These are phyloP conservation scores for Mycena venus DNA, from an alignment of 768 basidiomycete genomes.

Conservation along the genomic window DNA sequence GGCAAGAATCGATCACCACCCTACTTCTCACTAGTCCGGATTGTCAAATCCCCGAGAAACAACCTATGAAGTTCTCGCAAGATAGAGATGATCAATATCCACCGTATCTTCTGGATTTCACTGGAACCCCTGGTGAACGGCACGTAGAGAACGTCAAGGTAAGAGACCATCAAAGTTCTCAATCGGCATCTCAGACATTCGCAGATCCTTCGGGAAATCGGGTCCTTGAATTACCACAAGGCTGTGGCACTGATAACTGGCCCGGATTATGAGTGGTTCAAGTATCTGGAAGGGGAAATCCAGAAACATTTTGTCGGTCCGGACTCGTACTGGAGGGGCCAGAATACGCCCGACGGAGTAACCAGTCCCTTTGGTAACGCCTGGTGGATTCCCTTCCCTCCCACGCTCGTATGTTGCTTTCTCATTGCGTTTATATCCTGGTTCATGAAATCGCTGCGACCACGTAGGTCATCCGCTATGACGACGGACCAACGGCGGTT, in stretches of 20 bases:
- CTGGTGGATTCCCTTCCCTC: conserved; percentile 87
- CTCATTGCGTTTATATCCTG: not conserved
- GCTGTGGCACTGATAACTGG: conserved; percentile 63
- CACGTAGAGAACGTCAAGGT: conserved; percentile 88
- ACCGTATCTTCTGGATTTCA: conserved; percentile 77
- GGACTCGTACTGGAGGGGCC: conserved; percentile 77
- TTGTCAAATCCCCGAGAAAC: conserved; percentile 69
- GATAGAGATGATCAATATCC: conserved; percentile 70
- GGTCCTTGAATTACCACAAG: conserved; percentile 65
- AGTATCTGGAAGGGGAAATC: conserved; percentile 64
- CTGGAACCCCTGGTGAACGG: conserved; percentile 74
- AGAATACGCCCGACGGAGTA: conserved; percentile 47
- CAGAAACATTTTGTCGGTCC: conserved; percentile 74
- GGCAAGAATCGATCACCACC: conserved; percentile 83
- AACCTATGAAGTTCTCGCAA: conserved; percentile 72
- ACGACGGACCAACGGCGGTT: conserved; percentile 66
- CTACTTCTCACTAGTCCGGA: conserved; percentile 72
- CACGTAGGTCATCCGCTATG: conserved; percentile 80
- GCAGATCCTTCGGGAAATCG: conserved; percentile 83
- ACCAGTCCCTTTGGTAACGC: conserved; percentile 78
- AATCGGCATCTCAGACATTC: not conserved
- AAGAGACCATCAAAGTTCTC: not conserved
- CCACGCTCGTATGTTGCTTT: conserved; percentile 64
- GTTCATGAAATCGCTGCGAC: conserved; percentile 21
- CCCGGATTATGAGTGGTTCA: conserved; percentile 61